Base-by-base conservation (phyloP, 116 monocot species). In the Iris pallida region DNA sequence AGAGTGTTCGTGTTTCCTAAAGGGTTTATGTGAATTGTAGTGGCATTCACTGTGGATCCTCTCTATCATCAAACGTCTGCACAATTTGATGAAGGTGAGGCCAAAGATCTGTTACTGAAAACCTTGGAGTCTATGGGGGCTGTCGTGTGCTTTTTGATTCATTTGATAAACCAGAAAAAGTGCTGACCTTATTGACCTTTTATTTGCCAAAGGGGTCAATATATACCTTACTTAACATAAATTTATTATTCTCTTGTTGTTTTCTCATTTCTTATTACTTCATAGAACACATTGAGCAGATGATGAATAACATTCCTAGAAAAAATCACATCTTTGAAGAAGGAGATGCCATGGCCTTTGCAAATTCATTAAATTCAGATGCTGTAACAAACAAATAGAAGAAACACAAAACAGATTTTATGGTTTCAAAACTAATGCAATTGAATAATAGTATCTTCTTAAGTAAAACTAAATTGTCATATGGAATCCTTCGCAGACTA, bases 51-150 rank as follows among this genome's bases (percentile, higher is more conserved):
- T 30, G 93, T 98, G n/a, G 98, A 98, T 76, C 98, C 98, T 74
- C 77, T 98, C 51, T 98, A 98, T 79, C 98, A 98, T 84, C 98
- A 98, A 78, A 98, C 98, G 44, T 87, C 98, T 60, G 93, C 92
- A 55, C 89, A 93, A 64, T 92, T 98, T 75, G 98, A 98, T 82
- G 98, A 98, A 88, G 98, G 93, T 78, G 98, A 93, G 45, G 98
- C 90, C 47, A 98, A 88, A 74, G 98, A 90, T 73, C 93, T 98
- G 49, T 73, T 93, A 45, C 74, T 93, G 65, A 83, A 83, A 98
- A 93, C 69, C 93, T 98, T 72, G 98, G 93, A 62, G 87, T 98
- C 5, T 98, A 86, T 83, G 93, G 90, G 59, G 66, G 56, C 3
- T 98, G 98, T 56, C 86, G 76, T 70, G 90, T 98, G 46, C 83